Conservation (phyloP, 1,284 basidiomycete species). For the Ceratobasidium theobromae region DNA sequence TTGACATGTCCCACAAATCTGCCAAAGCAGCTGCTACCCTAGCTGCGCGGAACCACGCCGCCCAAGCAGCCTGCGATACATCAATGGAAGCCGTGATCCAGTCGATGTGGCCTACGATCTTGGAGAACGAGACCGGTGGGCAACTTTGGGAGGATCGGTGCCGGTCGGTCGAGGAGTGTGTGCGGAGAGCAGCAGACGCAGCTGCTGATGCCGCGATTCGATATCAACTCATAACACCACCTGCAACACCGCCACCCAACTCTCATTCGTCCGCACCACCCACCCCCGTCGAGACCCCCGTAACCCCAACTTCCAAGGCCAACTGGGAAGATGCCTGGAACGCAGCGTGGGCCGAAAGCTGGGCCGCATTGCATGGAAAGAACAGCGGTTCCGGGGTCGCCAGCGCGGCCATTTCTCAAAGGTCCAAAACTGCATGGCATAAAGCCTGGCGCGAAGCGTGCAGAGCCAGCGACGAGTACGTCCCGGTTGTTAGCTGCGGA, state of each 20-base stretch:
- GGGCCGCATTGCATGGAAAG: neutral
- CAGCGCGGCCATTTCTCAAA: neutral
- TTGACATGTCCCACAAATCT: neutral
- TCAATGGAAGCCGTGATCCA: constrained; percentile 24
- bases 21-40: neutral
- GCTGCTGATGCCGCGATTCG: neutral
- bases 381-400: too few species aligned
- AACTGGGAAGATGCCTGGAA: neutral
- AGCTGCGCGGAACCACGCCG: constrained; percentile 3
- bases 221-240: neutral
- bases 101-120: constrained; percentile 12
- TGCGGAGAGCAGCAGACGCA: constrained; percentile 2
- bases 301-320: neutral
- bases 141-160: constrained; percentile 13
- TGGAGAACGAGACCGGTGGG: neutral
- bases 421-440: constrained; percentile 9
- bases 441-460: constrained; percentile 8
- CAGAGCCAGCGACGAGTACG: neutral
- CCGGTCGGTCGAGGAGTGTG: neutral
- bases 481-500: neutral
- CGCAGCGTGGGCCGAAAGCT: neutral
- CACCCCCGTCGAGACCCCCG: neutral
- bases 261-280: neutral
- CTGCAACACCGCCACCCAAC: neutral
- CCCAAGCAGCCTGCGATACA: constrained; percentile 9